These are phyloP conservation scores for Tylopilus cervinicoccineus DNA, from an alignment of 768 basidiomycete species.

Conservation along the genomic window DNA sequence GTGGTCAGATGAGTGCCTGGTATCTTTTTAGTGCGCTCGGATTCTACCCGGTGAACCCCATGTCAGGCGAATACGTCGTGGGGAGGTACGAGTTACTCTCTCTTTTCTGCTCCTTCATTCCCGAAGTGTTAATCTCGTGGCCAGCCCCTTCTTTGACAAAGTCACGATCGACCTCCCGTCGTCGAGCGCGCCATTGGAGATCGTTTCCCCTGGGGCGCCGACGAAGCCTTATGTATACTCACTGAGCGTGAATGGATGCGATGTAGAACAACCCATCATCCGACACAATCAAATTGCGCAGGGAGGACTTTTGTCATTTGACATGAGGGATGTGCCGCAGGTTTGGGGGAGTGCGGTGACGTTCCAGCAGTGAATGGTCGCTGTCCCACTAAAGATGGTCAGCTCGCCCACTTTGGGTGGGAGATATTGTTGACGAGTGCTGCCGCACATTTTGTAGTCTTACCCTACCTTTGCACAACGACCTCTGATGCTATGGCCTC, in stretches of 20 bases:
- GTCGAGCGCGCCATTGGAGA: conserved; percentile 36
- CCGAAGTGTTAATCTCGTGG: neutral
- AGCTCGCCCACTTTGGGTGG: too few relatives aligned
- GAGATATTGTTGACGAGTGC: too few relatives aligned
- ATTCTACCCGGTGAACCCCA: conserved; percentile 83
- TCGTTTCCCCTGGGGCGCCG: conserved; percentile 55
- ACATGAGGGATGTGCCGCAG: conserved; percentile 55
- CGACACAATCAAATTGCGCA: conserved; percentile 54
- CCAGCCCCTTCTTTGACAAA: conserved; percentile 50
- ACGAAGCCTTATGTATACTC: conserved; percentile 58
- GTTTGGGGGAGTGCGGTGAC: conserved; percentile 34
- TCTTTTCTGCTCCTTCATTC: neutral
- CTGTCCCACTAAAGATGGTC: too few relatives aligned
- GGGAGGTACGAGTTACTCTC: conserved; percentile 49
- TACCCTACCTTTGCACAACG: too few relatives aligned
- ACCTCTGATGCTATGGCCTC: too few relatives aligned
- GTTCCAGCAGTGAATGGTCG: neutral
- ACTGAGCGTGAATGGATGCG: conserved; percentile 51
- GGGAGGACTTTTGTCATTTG: conserved; percentile 58
- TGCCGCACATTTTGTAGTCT: too few relatives aligned
- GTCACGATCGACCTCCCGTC: conserved; percentile 54
- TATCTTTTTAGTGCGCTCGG: conserved; percentile 80
- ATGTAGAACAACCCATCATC: conserved; percentile 45
- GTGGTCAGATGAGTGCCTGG: conserved; percentile 91
- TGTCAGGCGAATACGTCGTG: conserved; percentile 69